These are phyloP conservation scores for Pyrenophora teres DNA, from an alignment of 2,329 filamentous ascomycete genomes.

Conservation along the genomic window DNA sequence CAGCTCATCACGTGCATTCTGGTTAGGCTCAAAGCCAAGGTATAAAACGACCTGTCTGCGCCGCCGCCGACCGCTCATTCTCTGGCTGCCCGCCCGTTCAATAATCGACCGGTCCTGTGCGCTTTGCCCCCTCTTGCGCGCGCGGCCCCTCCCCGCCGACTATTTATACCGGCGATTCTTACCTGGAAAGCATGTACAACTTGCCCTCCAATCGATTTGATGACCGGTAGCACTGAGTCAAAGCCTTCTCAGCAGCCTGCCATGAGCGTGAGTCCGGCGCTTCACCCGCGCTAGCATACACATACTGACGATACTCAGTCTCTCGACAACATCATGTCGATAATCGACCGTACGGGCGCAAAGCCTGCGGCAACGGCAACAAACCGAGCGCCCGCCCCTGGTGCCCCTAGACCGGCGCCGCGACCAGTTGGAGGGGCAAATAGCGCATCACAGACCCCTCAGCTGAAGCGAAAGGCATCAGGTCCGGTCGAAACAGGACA, in stretches of 20 bases:
- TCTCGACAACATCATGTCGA: slow-evolving; percentile 47
- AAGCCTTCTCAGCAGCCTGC: slow-evolving; percentile 35
- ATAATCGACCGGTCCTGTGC: slow-evolving; percentile 21
- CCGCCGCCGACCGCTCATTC: slow-evolving; percentile 33
- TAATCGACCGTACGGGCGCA: slow-evolving; percentile 41
- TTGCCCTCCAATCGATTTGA: slow-evolving; percentile 35
- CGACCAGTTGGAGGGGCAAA: slow-evolving; percentile 36
- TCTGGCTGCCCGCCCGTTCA: slow-evolving; percentile 25
- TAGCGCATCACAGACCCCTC: slow-evolving; percentile 40
- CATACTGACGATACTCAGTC: slow-evolving; percentile 25
- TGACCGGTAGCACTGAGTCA: slow-evolving; percentile 47
- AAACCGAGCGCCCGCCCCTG: slow-evolving; percentile 30
- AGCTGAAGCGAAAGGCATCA: slow-evolving; percentile 50
- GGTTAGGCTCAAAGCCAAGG: slow-evolving; percentile 14
- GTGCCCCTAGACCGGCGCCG: slow-evolving; percentile 40
- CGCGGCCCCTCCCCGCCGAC: slow-evolving; percentile 17
- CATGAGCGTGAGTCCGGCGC: slow-evolving; percentile 46
- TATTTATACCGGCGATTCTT: slow-evolving; percentile 16
- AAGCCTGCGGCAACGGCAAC: slow-evolving; percentile 28
- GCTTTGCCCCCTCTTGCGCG: slow-evolving; percentile 19
- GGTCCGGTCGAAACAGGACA: slow-evolving; percentile 37
- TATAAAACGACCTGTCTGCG: slow-evolving; percentile 30
- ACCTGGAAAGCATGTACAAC: slow-evolving; percentile 43
- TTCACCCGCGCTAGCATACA: slow-evolving; percentile 16
- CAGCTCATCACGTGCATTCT: slow-evolving; percentile 20